phyloP scores from a whole-genome alignment of 2,329 filamentous ascomycete genomes.

The Xylariaceae sp. region DNA sequence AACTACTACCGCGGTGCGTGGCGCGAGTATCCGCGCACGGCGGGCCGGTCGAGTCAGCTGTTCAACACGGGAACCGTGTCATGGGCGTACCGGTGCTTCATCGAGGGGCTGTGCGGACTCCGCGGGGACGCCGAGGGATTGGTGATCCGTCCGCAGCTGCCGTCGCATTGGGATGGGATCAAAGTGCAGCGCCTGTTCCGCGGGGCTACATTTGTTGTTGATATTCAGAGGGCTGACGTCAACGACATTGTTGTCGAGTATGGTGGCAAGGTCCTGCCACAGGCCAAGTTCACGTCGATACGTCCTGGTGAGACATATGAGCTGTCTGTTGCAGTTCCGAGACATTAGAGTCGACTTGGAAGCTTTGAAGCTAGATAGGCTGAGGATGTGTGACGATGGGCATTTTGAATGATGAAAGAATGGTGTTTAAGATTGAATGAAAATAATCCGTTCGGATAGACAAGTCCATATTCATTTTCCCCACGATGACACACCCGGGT shows the following conservation, averaged over 20 bases:
- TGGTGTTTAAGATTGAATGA: no score
- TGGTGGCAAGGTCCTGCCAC: constrained; percentile 38
- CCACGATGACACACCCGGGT: no score
- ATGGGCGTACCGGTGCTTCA: constrained; percentile 53
- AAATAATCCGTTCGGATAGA: no score
- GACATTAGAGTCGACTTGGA: constrained; percentile 12
- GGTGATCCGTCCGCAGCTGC: constrained; percentile 47
- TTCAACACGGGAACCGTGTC: constrained; percentile 57
- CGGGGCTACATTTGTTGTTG: constrained; percentile 46
- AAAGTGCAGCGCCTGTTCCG: constrained; percentile 47
- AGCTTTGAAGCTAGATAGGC: background rate
- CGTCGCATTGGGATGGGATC: constrained; percentile 46
- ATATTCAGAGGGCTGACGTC: constrained; percentile 40
- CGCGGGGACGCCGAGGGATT: constrained; percentile 47
- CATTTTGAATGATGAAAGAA: no score
- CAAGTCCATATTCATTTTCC: no score
- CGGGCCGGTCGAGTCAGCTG: constrained; percentile 52
- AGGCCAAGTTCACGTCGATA: constrained; percentile 40
- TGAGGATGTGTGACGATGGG: no score
- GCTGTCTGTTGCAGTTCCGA: constrained; percentile 37
- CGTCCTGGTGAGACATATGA: constrained; percentile 42
- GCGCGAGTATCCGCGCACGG: constrained; percentile 46
- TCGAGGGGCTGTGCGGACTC: constrained; percentile 53
- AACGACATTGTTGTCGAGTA: constrained; percentile 39
- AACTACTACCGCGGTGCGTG: constrained; percentile 56